A percentile compares a stretch with the other conserved stretches of the same genome.
Evolutionary conservation across 768 basidiomycete species (phyloP).

Genomic region (Boletus bicolor): DNA sequence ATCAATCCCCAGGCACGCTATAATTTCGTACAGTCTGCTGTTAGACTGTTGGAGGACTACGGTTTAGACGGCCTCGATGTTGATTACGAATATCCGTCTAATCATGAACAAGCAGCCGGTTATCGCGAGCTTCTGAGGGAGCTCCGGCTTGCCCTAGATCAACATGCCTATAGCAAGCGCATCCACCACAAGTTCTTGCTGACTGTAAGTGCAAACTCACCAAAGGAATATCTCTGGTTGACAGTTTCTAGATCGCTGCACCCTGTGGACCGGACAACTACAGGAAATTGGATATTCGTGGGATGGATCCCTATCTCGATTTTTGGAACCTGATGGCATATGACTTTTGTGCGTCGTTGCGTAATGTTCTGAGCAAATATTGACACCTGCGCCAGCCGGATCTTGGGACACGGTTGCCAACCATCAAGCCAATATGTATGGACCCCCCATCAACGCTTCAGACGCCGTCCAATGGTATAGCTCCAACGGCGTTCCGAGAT

Average conservation of each 20-base stretch:
- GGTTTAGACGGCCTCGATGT: slow-evolving; percentile 91
- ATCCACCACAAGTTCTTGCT: slow-evolving; percentile 64
- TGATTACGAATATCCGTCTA: slow-evolving; percentile 90
- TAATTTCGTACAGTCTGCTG: slow-evolving; percentile 77
- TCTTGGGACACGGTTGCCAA: slow-evolving; percentile 71
- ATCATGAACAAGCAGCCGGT: slow-evolving; percentile 72
- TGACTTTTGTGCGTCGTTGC: slow-evolving; percentile 60
- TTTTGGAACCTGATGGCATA: slow-evolving; percentile 99
- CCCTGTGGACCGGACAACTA: slow-evolving; percentile 91
- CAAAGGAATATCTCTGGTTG: neutral
- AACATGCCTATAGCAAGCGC: slow-evolving; percentile 63
- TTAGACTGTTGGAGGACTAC: slow-evolving; percentile 83
- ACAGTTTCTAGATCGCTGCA: slow-evolving; percentile 67
- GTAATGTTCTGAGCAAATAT: slow-evolving; percentile 1
- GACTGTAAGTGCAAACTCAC: slow-evolving; percentile 50
- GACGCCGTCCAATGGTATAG: slow-evolving; percentile 70
- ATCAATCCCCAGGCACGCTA: slow-evolving; percentile 56
- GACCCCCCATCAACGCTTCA: slow-evolving; percentile 59
- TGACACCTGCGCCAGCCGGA: slow-evolving; percentile 48
- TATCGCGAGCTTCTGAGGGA: slow-evolving; percentile 82
- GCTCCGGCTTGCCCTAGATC: slow-evolving; percentile 71
- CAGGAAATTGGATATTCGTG: slow-evolving; percentile 67
- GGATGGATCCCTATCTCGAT: slow-evolving; percentile 87
- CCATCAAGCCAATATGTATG: slow-evolving; percentile 86
- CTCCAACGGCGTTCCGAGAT: slow-evolving; percentile 62